Percentiles rank a stretch among this genome's conserved stretches.
These are phyloP conservation scores for Malus hybrid DNA, from an alignment of 331 rosid species.

Conservation along the genomic window DNA sequence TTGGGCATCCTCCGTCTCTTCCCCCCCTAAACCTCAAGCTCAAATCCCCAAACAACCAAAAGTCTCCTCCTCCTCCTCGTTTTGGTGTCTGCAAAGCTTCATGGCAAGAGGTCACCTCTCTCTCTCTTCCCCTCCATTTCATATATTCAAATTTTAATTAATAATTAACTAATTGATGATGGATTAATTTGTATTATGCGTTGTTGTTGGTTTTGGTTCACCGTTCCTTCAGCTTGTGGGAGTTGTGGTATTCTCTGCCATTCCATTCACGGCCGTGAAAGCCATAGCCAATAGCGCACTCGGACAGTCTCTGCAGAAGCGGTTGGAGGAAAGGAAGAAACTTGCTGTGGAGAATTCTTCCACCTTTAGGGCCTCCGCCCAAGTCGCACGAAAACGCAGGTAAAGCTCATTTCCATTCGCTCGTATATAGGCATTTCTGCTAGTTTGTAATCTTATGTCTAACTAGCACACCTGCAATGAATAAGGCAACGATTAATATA, in stretches of 20 bases:
- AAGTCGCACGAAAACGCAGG: conserved; percentile 64
- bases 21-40: not conserved
- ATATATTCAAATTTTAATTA: not conserved
- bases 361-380: conserved; percentile 40
- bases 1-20: conserved; percentile 17
- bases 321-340: conserved; percentile 50
- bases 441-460: no score
- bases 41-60: conserved; percentile 8
- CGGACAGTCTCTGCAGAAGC: conserved; percentile 73
- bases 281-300: conserved; percentile 79
- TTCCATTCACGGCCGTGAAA: conserved; percentile 89
- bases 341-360: conserved; percentile 41
- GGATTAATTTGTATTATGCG: no score
- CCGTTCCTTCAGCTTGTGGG: conserved; percentile 58
- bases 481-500: no score
- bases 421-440: no score
- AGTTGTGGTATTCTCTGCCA: conserved; percentile 73
- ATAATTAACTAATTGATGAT: no score
- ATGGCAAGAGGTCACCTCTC: conserved; percentile 69
- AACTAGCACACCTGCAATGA: no score
- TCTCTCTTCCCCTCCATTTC: not conserved
- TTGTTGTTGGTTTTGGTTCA: no score
- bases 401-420: conserved; percentile 18
- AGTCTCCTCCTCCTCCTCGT: not conserved
- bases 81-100: conserved; percentile 54